Conservation (phyloP, 176 grass and related monocot species). For the Secale cereale region DNA sequence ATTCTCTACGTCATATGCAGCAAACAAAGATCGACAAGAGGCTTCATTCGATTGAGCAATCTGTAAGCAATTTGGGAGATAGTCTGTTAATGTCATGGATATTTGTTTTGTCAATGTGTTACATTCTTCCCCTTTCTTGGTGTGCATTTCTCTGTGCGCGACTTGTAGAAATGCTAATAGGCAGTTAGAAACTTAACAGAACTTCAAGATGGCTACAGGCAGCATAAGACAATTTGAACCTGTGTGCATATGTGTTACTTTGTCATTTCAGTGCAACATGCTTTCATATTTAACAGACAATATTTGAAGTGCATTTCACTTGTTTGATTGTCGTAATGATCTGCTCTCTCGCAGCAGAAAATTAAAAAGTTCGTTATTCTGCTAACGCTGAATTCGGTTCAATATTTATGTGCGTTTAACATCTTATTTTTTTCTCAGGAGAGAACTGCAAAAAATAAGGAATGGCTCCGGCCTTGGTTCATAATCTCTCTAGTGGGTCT, state of each 20-base stretch:
- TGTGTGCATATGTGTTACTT: background rate
- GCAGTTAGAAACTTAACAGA: background rate
- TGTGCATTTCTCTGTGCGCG: background rate
- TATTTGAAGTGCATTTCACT: too few species aligned
- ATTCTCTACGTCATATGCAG: conserved; percentile 70
- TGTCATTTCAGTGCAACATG: background rate
- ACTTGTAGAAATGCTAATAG: background rate
- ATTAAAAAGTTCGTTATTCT: too few species aligned
- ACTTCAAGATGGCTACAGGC: background rate
- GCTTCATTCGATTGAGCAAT: conserved; percentile 69
- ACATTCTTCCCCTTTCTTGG: background rate
- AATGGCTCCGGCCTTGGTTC: too few species aligned
- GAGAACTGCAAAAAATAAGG: too few species aligned
- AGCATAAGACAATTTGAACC: background rate
- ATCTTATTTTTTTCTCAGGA: too few species aligned
- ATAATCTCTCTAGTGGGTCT: too few species aligned
- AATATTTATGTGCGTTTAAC: too few species aligned
- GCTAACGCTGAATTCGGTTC: too few species aligned
- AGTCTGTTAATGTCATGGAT: background rate
- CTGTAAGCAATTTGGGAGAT: conserved; percentile 56
- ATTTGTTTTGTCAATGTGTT: background rate
- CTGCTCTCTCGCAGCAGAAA: too few species aligned
- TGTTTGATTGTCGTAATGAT: too few species aligned
- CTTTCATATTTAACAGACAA: background rate
- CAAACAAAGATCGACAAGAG: too few species aligned